These are phyloP conservation scores for Solanum rostratum DNA, from an alignment of 257 asterid genomes.

Conservation along the genomic window DNA sequence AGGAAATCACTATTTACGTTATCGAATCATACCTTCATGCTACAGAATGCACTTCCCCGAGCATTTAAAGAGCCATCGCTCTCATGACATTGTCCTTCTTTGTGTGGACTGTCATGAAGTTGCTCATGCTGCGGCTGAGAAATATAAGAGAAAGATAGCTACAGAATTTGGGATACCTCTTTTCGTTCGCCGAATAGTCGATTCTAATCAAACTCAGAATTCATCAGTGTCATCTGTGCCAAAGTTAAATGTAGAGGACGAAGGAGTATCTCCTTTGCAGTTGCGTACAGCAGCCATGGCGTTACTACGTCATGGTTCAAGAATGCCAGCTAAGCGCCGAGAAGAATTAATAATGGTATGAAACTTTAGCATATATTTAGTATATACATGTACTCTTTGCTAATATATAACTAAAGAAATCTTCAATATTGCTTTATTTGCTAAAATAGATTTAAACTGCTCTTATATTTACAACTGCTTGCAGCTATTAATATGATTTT, in stretches of 20 bases:
- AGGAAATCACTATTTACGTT: constrained; percentile 88
- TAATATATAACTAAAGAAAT: background rate
- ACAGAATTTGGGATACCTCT: constrained; percentile 72
- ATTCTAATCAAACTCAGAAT: constrained; percentile 35
- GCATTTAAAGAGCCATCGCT: constrained; percentile 94
- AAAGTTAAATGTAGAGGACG: constrained; percentile 29
- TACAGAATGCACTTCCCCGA: constrained; percentile 95
- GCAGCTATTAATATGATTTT: background rate
- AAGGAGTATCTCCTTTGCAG: constrained; percentile 79
- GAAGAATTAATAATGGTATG: constrained; percentile 76
- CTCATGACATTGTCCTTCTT: constrained; percentile 92
- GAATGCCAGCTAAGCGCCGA: constrained; percentile 76
- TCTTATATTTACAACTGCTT: background rate
- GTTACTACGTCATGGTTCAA: constrained; percentile 69
- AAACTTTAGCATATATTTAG: background rate
- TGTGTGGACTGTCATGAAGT: constrained; percentile 96
- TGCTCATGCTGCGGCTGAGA: constrained; percentile 96
- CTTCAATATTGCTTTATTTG: background rate
- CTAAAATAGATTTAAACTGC: background rate
- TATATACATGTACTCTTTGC: background rate
- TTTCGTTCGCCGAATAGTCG: constrained; percentile 48
- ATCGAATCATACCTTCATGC: constrained; percentile 95
- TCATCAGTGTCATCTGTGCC: constrained; percentile 18
- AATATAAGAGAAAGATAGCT: constrained; percentile 69
- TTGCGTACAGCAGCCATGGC: constrained; percentile 97